Evolutionary conservation across 768 basidiomycete genomes (phyloP), one percentile per base, ranked within the genome.

Genomic region (Hericium coralloides): DNA sequence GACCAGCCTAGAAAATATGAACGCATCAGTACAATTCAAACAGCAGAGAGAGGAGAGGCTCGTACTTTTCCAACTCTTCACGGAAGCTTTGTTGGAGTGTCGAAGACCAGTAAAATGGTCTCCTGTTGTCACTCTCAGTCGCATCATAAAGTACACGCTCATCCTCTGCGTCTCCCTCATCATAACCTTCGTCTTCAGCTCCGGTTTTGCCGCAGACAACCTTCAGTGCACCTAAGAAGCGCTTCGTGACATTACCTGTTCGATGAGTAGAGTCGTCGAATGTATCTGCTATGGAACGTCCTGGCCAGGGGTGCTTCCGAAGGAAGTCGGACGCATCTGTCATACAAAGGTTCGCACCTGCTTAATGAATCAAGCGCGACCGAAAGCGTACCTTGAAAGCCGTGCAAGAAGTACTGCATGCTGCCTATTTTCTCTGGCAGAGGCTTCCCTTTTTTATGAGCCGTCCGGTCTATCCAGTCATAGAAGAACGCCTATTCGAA

Each of bases 351-450:
- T 15, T 55, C 31, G 25, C 9, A 22, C 52, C 23, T 41, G 45
- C 39, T 31, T 31, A 6, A 31, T 31, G 8, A 31, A 31, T 6
- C 8, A 6, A 31, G 10, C 7, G 52, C 36, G 39, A 43, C 31
- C n/a, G 4, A 57, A 9, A 48, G 22, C 53, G 26, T 63, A 82
- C 90, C 90, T 72, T 83, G 80, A 65, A 78, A 95, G 14, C 92
- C 92, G 61, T 90, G 82, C 65, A 94, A 71, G 70, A 95, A 95
- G 55, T 82, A 84, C 65, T 95, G 93, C 82, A 93, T 85, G 64
- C 87, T 90, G 8, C 93, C 93, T 52, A 93, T 85, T 72, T 95
- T 95, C 58, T 89, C 89, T 22, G 90, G 90, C 18, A 94, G 69
- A 1, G 79, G 77, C 65, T 92, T 91, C 6, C 88, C 89, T 64